Evolutionary conservation across 1,284 basidiomycete genomes (phyloP), one percentile per base, ranked within the genome.

Genomic region (Exobasidium cylindrosporum): DNA sequence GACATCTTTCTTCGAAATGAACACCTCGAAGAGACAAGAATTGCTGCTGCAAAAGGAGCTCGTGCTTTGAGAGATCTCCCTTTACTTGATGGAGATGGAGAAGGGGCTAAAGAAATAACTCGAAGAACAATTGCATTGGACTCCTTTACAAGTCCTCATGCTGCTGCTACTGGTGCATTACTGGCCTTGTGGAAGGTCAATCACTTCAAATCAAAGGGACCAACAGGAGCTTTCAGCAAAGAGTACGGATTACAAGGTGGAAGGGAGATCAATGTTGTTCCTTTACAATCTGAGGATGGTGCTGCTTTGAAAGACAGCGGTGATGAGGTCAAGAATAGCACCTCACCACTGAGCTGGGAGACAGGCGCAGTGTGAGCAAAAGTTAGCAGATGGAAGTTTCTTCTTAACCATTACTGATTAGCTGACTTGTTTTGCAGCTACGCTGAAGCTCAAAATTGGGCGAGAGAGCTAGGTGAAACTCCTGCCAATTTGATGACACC

Each of bases 401-500:
- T n/a, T n/a, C n/a, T n/a, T n/a, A n/a, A n/a, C n/a, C n/a, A n/a
- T 44, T 44, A 44, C 43, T 44, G 43, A 44, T 23, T 14, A 23
- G 43, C 43, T 23, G n/a, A n/a, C 47, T 23, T 23, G 10, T 31
- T 50, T 50, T 31, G 21, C 47, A 50, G 47, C 45, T 92, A 89
- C 72, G 90, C 87, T 1, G 82, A 87, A 62, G 87, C 89, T 2
- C 91, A 94, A 81, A 94, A 94, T 79, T 82, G 91, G 71, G 89
- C 91, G 13, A 84, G 90, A 52, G 91, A 90, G 86, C 84, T 93
- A 56, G 88, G 86, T 85, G 92, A 94, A 80, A 83, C 89, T 3
- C 91, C 91, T 40, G 90, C 87, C 6, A 93, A 94, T 78, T 85
- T 69, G 40, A 63, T 73, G 61, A 70, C 70, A 13, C 71, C 71